phyloP scores from a whole-genome alignment of 805 yeast species.

The Spathaspora sp. region DNA sequence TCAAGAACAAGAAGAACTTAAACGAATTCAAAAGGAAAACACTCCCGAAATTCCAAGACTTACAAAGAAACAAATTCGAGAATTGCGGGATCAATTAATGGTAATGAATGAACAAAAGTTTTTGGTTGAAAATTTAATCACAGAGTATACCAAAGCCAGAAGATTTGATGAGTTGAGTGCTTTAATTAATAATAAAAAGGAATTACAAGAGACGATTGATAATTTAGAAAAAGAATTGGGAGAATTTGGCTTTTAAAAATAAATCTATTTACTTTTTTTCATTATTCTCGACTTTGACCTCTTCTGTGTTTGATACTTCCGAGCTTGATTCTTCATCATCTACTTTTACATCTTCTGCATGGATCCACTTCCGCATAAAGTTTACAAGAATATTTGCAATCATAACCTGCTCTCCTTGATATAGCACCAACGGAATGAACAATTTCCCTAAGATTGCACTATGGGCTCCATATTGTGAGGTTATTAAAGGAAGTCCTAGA shows the following conservation, averaged over 20 bases:
- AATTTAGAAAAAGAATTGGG: constrained; percentile 53
- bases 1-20: constrained; percentile 19
- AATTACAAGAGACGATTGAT: constrained; percentile 48
- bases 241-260: constrained; percentile 34
- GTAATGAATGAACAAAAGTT: constrained; percentile 83
- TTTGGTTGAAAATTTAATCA: constrained; percentile 62
- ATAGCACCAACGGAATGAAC: constrained; percentile 77
- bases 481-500: constrained; percentile 74
- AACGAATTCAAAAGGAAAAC: constrained; percentile 3
- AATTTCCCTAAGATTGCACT: constrained; percentile 63
- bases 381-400: constrained; percentile 72
- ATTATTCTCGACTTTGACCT: constrained; percentile 12
- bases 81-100: constrained; percentile 70
- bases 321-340: constrained; percentile 8
- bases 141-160: constrained; percentile 59
- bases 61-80: constrained; percentile 53
- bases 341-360: constrained; percentile 23
- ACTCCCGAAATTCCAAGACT: constrained; percentile 21
- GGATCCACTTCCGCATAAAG: constrained; percentile 68
- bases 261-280: not conserved
- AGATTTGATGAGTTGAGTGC: constrained; percentile 73
- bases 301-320: constrained; percentile 22
- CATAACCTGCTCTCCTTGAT: constrained; percentile 83
- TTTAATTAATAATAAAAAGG: constrained; percentile 54
- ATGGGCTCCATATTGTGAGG: constrained; percentile 71